Evolutionary conservation across 768 basidiomycete genomes (phyloP), one percentile per base, ranked within the genome.

Genomic region (Rhodosporidiobolus sp.): DNA sequence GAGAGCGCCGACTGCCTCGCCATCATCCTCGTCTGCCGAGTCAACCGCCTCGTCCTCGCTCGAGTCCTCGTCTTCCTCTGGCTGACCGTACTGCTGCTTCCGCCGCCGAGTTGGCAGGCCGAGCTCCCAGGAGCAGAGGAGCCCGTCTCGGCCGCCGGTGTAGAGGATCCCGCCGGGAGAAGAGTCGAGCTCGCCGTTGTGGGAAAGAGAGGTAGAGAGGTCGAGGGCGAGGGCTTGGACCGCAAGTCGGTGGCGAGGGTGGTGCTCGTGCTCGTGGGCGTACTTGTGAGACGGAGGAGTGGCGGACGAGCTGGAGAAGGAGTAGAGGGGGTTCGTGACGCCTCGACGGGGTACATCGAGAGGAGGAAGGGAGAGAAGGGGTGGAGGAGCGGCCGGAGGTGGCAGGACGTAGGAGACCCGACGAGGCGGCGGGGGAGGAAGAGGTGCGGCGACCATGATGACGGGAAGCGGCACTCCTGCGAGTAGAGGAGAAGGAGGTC

Each of bases 221-320:
- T 79, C 78, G 62, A 79, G 63, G 3, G 76, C 78, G 59, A 79
- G 71, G 2, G 74, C 74, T 32, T 77, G 69, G 5, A 79, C 75
- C 34, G 76, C 67, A 45, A 79, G 74, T 1, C 73, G 69, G 28
- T 79, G 74, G 2, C 74, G 62, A 17, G 74, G 74, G 28, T 75
- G 74, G 3, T 58, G 57, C 24, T 62, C 65, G 32, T 57, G 30
- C 19, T 61, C 62, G 24, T 67, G 59, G 0, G 53, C 52, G 35
- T 58, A 67, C 61, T 73, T 65, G 63, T 55, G 66, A 3, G 49
- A 19, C 4, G 50, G 32, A 24, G 30, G 9, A 3, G 62, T 64
- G 28, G 61, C 54, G 4, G 24, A 5, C 3, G 45, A 24, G 28
- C 61, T 50, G n/a, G 58, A 56, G 38, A 64, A 38, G 35, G 63